Evolutionary conservation across 75 land plant genomes (phyloP).

Genomic region (Larix kaempferi): DNA sequence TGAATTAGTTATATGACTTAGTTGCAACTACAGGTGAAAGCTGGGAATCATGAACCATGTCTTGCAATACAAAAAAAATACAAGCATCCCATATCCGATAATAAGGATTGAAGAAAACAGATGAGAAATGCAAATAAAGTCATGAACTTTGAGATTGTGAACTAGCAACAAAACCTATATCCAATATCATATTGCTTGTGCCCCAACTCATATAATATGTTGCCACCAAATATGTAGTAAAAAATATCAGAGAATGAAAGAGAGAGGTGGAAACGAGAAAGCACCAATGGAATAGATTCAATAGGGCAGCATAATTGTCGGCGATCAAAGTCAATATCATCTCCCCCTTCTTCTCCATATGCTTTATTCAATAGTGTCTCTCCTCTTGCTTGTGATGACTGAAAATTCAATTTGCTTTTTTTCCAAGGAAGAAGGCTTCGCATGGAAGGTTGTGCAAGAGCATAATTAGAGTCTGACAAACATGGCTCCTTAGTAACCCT

Average conservation of each 20-base stretch:
- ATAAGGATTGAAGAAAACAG: neutral
- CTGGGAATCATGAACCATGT: too few relatives aligned
- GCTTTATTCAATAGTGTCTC: slow-evolving; percentile 79
- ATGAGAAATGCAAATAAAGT: neutral
- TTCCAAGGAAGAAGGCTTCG: slow-evolving; percentile 73
- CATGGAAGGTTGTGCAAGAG: slow-evolving; percentile 38
- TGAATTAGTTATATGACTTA: neutral
- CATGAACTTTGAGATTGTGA: neutral
- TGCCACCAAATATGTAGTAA: neutral
- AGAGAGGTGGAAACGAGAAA: neutral
- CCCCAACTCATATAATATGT: neutral
- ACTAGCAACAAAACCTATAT: neutral
- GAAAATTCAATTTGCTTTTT: slow-evolving; percentile 70
- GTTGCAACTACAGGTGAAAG: neutral
- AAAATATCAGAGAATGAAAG: neutral
- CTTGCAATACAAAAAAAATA: neutral
- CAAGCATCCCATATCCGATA: too few relatives aligned
- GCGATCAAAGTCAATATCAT: slow-evolving; percentile 93
- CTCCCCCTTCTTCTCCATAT: slow-evolving; percentile 93
- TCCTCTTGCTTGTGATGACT: slow-evolving; percentile 74
- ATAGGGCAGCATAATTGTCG: slow-evolving; percentile 65
- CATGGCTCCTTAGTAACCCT: slow-evolving; percentile 32
- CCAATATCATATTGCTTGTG: neutral
- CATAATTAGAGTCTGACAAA: slow-evolving; percentile 32
- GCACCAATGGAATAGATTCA: neutral